These are phyloP conservation scores for Triadica sebifera DNA, from an alignment of 345 rosid genomes.

Conservation along the genomic window DNA sequence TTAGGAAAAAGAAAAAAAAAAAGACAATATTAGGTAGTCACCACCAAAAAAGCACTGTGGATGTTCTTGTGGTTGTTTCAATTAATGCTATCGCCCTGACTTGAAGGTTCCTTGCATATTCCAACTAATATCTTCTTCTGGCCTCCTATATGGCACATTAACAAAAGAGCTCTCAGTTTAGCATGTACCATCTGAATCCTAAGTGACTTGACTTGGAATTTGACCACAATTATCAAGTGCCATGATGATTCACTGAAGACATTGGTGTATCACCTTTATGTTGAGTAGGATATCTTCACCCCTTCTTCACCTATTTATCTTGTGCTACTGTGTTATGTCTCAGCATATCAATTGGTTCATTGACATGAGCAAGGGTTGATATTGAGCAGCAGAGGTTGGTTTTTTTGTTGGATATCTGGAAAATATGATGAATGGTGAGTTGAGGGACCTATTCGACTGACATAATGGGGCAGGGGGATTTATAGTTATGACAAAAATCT, in stretches of 20 bases:
- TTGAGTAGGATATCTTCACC: too few species aligned
- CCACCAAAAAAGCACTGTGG: too few species aligned
- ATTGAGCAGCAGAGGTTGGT: neutral
- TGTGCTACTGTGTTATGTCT: neutral
- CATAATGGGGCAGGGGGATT: too few species aligned
- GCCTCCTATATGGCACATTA: neutral
- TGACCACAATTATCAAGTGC: neutral
- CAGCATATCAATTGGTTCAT: neutral
- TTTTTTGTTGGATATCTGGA: neutral
- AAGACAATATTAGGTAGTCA: too few species aligned
- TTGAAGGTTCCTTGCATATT: too few species aligned
- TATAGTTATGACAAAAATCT: too few species aligned
- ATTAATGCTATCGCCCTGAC: too few species aligned
- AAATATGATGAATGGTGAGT: neutral
- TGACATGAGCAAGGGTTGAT: neutral
- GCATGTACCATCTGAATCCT: neutral
- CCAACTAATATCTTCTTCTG: neutral
- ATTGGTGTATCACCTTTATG: too few species aligned
- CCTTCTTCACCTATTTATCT: neutral
- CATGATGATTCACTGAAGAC: neutral
- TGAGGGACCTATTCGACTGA: too few species aligned
- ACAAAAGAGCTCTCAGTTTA: neutral
- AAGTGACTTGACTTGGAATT: neutral
- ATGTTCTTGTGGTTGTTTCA: too few species aligned
- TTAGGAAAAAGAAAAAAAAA: neutral